Evolutionary conservation across 2,329 filamentous ascomycete species (phyloP).

Genomic region (Chaetomium globosum): DNA sequence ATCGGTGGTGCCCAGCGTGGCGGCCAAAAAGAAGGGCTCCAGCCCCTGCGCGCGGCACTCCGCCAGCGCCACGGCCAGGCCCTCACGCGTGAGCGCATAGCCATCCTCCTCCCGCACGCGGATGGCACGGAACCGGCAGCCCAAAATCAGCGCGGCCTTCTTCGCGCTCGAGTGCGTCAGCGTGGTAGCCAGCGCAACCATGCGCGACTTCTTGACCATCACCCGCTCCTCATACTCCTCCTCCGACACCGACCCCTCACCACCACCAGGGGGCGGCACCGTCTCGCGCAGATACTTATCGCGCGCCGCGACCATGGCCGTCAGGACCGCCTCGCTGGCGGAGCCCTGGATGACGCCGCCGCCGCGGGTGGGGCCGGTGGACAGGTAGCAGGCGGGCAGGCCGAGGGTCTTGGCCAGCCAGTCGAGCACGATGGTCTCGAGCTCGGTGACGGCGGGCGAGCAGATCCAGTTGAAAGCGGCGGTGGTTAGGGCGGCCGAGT

Average conservation of each 20-base stretch:
- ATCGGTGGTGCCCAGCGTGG: slow-evolving; percentile 82
- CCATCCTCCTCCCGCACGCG: slow-evolving; percentile 63
- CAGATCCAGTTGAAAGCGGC: slow-evolving; percentile 98
- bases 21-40: slow-evolving; percentile 83
- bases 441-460: slow-evolving; percentile 85
- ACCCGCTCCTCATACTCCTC: slow-evolving; percentile 70
- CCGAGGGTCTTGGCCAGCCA: slow-evolving; percentile 80
- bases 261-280: slow-evolving; percentile 44
- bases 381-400: slow-evolving; percentile 73
- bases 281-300: slow-evolving; percentile 73
- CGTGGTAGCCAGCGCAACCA: slow-evolving; percentile 80
- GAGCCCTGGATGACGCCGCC: slow-evolving; percentile 95
- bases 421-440: slow-evolving; percentile 90
- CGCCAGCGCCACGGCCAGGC: slow-evolving; percentile 63
- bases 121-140: slow-evolving; percentile 76
- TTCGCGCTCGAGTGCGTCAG: slow-evolving; percentile 82
- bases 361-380: slow-evolving; percentile 68
- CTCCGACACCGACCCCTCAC: slow-evolving; percentile 46
- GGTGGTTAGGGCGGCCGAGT: slow-evolving; percentile 82
- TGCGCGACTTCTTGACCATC: slow-evolving; percentile 65
- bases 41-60: slow-evolving; percentile 69
- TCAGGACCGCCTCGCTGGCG: slow-evolving; percentile 84
- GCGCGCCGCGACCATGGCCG: slow-evolving; percentile 81
- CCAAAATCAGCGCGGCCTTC: slow-evolving; percentile 84
- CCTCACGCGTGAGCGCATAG: slow-evolving; percentile 69